Conservation (phyloP, 306 rosid species). For the Pterocarpus macrocarpus region DNA sequence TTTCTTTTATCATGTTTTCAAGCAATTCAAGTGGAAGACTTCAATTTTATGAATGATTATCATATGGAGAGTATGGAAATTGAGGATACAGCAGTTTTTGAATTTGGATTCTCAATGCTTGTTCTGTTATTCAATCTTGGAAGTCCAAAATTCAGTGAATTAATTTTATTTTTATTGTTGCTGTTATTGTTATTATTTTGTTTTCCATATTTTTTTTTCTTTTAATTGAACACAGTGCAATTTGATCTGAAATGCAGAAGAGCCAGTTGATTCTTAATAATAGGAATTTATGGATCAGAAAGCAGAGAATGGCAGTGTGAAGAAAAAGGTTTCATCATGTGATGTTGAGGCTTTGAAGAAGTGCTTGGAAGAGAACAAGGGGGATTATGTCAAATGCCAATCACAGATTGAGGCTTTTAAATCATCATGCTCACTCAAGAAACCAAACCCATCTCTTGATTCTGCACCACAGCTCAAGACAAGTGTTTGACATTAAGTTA, state of each 20-base stretch:
- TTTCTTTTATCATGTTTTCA: not conserved
- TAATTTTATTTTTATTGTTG: not conserved
- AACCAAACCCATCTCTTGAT: conserved; percentile 58
- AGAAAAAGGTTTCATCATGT: conserved; percentile 67
- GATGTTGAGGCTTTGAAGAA: conserved; percentile 86
- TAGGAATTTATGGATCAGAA: conserved; percentile 59
- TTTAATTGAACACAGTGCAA: not conserved
- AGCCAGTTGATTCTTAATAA: conserved; percentile 21
- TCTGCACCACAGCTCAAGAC: conserved; percentile 44
- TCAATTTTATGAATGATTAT: not conserved
- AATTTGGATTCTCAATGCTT: not conserved
- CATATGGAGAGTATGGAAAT: not conserved
- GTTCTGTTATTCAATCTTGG: conserved; percentile 29
- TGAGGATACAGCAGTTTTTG: not conserved
- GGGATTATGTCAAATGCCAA: conserved; percentile 83
- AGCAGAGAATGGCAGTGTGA: conserved; percentile 47
- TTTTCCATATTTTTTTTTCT: not conserved
- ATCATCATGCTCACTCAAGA: conserved; percentile 73
- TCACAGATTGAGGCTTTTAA: conserved; percentile 84
- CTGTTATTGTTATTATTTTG: not conserved
- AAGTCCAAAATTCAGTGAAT: conserved; percentile 1
- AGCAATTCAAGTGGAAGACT: not conserved
- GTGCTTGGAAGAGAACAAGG: conserved; percentile 91
- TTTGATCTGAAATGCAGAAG: conserved; percentile 44
- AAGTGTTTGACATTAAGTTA: conserved; percentile 18